phyloP scores from a whole-genome alignment of 2,329 filamentous ascomycete genomes.

The Dendryphion nanum region DNA sequence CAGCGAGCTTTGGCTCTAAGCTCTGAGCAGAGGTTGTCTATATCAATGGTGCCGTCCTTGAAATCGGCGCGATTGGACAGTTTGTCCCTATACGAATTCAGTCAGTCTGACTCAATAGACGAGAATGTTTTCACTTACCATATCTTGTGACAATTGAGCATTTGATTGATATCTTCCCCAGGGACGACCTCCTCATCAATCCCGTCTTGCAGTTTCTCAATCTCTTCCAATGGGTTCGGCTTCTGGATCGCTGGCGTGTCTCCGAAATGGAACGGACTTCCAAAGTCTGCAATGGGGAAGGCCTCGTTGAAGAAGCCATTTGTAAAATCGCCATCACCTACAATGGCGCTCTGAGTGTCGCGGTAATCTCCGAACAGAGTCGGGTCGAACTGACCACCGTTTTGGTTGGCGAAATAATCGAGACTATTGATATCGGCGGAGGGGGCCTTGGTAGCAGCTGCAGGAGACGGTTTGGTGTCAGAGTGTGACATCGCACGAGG shows the following conservation, averaged over 20 bases:
- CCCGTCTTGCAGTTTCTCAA: conserved; percentile 72
- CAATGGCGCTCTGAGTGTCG: conserved; percentile 79
- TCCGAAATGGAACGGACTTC: conserved; percentile 73
- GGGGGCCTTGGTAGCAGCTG: conserved; percentile 35
- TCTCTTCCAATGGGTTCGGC: conserved; percentile 70
- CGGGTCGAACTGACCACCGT: conserved; percentile 84
- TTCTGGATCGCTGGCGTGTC: conserved; percentile 46
- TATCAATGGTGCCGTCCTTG: conserved; percentile 86
- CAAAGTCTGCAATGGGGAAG: conserved; percentile 73
- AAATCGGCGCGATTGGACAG: conserved; percentile 84
- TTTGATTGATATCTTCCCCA: conserved; percentile 58
- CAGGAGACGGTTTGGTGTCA: conserved; percentile 40
- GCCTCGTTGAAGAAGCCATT: conserved; percentile 75
- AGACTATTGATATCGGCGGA: conserved; percentile 51
- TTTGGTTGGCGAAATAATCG: conserved; percentile 76
- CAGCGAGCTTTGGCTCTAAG: conserved; percentile 95
- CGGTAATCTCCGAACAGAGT: conserved; percentile 90
- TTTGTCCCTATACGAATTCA: conserved; percentile 70
- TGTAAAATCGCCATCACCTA: conserved; percentile 64
- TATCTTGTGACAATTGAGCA: conserved; percentile 85
- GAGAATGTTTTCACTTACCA: conserved; percentile 84
- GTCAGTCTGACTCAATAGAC: too few relatives aligned
- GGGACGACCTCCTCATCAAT: conserved; percentile 66
- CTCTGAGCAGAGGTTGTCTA: conserved; percentile 89
- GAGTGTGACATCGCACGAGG: conserved; percentile 49